Evolutionary conservation across 2,329 filamentous ascomycete species (phyloP).

Genomic region (Aplosporella prunicola): DNA sequence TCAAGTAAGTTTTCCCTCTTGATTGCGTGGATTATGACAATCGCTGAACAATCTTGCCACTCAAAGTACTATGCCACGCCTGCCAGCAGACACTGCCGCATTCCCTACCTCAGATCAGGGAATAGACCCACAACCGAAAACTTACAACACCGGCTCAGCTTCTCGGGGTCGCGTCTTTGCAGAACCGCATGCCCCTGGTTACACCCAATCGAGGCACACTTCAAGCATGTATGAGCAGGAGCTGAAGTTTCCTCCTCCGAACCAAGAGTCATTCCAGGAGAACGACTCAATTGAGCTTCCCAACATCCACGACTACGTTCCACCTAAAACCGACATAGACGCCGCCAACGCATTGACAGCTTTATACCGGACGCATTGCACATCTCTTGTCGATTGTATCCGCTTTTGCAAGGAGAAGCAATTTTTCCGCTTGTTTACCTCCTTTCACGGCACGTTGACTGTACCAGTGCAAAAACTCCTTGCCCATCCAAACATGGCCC

Average conservation of each 20-base stretch:
- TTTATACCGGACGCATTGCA: constrained; percentile 88
- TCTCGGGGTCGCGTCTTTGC: constrained; percentile 38
- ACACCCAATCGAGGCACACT: constrained; percentile 30
- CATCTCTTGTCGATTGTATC: constrained; percentile 88
- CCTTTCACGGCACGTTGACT: constrained; percentile 91
- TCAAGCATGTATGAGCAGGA: constrained; percentile 49
- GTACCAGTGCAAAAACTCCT: constrained; percentile 94
- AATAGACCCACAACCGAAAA: constrained; percentile 19
- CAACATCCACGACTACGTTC: constrained; percentile 73
- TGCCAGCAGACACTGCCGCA: constrained; percentile 39
- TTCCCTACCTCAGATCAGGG: constrained; percentile 30
- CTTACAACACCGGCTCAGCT: constrained; percentile 25
- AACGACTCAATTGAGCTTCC: constrained; percentile 71
- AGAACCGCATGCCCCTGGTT: constrained; percentile 35
- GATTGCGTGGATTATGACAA: background rate
- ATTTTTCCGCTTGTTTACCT: constrained; percentile 88
- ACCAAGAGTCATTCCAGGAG: constrained; percentile 49
- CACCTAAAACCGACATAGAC: constrained; percentile 72
- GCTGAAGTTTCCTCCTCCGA: constrained; percentile 52
- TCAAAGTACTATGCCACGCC: constrained; percentile 33
- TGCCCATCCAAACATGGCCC: constrained; percentile 66
- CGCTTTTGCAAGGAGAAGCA: constrained; percentile 95
- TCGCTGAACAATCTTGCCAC: too few relatives aligned
- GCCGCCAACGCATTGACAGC: constrained; percentile 77
- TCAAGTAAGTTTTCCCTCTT: constrained; percentile 20